Conservation (phyloP, 2,329 filamentous ascomycete species). For the Penicillium sp. region DNA sequence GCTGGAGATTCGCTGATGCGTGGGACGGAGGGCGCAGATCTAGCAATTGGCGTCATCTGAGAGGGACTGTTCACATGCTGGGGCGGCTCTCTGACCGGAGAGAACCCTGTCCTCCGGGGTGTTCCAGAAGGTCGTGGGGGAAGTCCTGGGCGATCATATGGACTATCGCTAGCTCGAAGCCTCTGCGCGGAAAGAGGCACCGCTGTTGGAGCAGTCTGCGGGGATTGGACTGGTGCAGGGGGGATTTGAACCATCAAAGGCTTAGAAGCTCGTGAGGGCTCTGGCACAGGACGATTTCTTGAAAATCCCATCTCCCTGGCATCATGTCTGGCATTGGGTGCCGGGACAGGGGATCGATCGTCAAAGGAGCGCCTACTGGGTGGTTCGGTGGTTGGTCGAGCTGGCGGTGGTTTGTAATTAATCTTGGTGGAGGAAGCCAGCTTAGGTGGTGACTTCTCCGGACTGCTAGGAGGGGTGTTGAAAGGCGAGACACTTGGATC, state of each 20-base stretch:
- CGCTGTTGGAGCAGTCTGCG: slow-evolving; percentile 23
- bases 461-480: slow-evolving; percentile 78
- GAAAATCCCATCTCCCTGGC: slow-evolving; percentile 35
- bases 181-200: slow-evolving; percentile 46
- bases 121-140: slow-evolving; percentile 42
- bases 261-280: slow-evolving; percentile 31
- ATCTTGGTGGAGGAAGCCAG: slow-evolving; percentile 15
- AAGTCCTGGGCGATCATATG: slow-evolving; percentile 52
- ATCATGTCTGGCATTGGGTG: slow-evolving; percentile 21
- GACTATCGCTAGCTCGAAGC: slow-evolving; percentile 29
- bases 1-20: slow-evolving; percentile 20
- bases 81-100: slow-evolving; percentile 23
- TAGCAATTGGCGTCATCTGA: slow-evolving; percentile 14
- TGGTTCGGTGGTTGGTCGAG: slow-evolving; percentile 28
- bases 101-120: slow-evolving; percentile 22
- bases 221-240: slow-evolving; percentile 19
- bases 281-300: slow-evolving; percentile 25
- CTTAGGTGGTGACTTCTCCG: slow-evolving; percentile 56
- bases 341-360: slow-evolving; percentile 27
- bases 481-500: slow-evolving; percentile 72
- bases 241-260: slow-evolving; percentile 37
- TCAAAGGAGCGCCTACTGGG: slow-evolving; percentile 30
- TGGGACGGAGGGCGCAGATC: slow-evolving; percentile 16
- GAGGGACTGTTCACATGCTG: slow-evolving; percentile 12
- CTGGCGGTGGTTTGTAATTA: slow-evolving; percentile 17